A percentile compares a stretch with the other conserved stretches of the same genome.
Evolutionary conservation across 805 yeast species (phyloP).

Genomic region (Isabelozyma heimii): DNA sequence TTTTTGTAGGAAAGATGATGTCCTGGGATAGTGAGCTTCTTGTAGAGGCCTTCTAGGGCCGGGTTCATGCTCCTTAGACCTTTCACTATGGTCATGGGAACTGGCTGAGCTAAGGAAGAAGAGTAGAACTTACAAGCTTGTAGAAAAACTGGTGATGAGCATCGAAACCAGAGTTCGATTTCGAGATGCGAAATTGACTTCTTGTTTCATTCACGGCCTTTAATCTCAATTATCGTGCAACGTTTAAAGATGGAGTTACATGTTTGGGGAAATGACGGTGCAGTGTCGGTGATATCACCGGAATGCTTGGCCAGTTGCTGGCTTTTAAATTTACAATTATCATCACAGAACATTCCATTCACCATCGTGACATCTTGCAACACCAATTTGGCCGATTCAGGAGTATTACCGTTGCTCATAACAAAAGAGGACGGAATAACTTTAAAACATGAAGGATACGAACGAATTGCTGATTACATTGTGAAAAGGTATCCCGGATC

Average conservation of each 20-base stretch:
- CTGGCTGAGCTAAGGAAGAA: not conserved
- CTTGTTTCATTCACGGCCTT: no score
- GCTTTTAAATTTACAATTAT: slow-evolving; percentile 28
- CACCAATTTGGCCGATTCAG: slow-evolving; percentile 49
- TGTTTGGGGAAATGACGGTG: slow-evolving; percentile 50
- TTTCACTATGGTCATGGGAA: not conserved
- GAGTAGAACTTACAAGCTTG: not conserved
- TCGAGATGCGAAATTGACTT: not conserved
- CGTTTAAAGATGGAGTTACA: slow-evolving; percentile 33
- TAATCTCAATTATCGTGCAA: no score
- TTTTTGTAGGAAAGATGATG: not conserved
- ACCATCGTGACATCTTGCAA: slow-evolving; percentile 56
- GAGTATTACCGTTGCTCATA: slow-evolving; percentile 49
- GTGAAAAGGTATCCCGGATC: slow-evolving; percentile 3
- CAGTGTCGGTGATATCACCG: slow-evolving; percentile 47
- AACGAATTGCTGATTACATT: slow-evolving; percentile 9
- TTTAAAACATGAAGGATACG: slow-evolving; percentile 15
- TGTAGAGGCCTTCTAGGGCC: not conserved
- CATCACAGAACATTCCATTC: slow-evolving; percentile 9
- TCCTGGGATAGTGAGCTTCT: not conserved
- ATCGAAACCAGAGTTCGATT: not conserved
- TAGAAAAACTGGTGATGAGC: not conserved
- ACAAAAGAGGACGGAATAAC: slow-evolving; percentile 1
- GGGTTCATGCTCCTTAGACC: not conserved
- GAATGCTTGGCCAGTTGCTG: slow-evolving; percentile 49